A percentile compares a stretch with the other conserved stretches of the same genome.
Conservation (phyloP, 1,284 basidiomycete genomes). For the Boletellus sp. region DNA sequence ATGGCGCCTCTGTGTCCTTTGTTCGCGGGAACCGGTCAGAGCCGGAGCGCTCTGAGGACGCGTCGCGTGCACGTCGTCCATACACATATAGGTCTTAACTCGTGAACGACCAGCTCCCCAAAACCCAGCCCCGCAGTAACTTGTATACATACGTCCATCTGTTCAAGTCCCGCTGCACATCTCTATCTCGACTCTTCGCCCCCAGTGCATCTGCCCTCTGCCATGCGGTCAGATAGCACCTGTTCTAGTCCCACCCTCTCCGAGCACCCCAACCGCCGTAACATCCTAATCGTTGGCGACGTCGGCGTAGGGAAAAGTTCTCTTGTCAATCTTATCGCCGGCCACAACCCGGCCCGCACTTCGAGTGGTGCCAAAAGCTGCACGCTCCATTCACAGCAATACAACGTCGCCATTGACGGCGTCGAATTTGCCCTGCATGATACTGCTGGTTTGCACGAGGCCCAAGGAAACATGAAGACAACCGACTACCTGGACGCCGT, state of each 20-base stretch:
- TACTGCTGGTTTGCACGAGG: conserved; percentile 41
- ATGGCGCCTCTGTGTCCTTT: conserved; percentile 2
- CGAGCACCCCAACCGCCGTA: conserved; percentile 17
- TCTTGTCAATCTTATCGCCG: conserved; percentile 31
- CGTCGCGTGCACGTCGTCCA: conserved; percentile 1
- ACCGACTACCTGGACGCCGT: conserved; percentile 30
- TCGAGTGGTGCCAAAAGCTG: conserved; percentile 25
- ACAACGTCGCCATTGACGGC: conserved; percentile 13
- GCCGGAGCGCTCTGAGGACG: conserved; percentile 4
- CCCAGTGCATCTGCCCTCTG: background rate
- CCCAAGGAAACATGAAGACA: conserved; percentile 20
- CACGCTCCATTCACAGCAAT: conserved; percentile 19
- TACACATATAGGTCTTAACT: conserved; percentile 21
- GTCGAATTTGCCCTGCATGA: conserved; percentile 33
- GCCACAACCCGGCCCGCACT: conserved; percentile 14
- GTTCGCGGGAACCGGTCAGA: conserved; percentile 9
- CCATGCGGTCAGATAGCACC: conserved; percentile 15
- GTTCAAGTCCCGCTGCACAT: background rate
- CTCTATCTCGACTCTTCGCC: conserved; percentile 3
- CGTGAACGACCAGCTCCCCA: conserved; percentile 3
- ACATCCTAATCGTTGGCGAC: conserved; percentile 29
- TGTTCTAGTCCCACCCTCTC: conserved; percentile 19
- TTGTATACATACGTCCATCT: conserved; percentile 1
- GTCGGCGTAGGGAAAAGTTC: conserved; percentile 33
- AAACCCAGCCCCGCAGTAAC: background rate